Evolutionary conservation across 805 yeast species (phyloP), one percentile per base, ranked within the genome.

Genomic region (Lachancea cidri): DNA sequence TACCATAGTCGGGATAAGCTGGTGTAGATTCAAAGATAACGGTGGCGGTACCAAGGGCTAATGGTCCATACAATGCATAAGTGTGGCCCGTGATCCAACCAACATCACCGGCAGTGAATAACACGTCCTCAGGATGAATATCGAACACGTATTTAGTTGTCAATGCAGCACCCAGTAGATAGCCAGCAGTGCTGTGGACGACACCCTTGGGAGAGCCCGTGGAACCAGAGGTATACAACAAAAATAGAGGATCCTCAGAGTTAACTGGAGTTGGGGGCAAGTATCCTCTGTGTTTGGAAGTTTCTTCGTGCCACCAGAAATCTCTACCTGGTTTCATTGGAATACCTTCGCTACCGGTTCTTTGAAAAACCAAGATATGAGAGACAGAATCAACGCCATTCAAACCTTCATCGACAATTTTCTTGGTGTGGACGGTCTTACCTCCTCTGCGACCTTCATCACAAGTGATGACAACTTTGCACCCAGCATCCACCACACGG

Each of bases 41-140:
- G 7, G 96, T 81, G 36, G 98, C 82, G 40, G 89, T 86, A 66
- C 98, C 98, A 25, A 81, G 64, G 22, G 80, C 68, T 53, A 93
- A 76, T 32, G 98, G 98, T 45, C 98, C 98, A 60, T 93, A 93
- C 35, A 91, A 77, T 33, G 87, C 95, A 62, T 91, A 93, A 7
- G 97, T 85, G 67, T 93, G 98, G 53, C 98, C 98, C 14, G 98
- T 93, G 63, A 93, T 93, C 98, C 98, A 93, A 62, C 98, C 98
- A 42, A 93, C 87, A 64, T 93, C 98, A 60, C 98, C 98, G 30
- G 98, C 98, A 32, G 98, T 91, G 72, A 93, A 91, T 47, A 91
- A 67, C 33, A 84, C 74, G 65, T 93, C 98, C 47, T 83, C 84
- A 45, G 80, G 80, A 60, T 87, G 96, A 36, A 93, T 80, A 64